Conservation (phyloP, 2,329 filamentous ascomycete species). For the Ophiocordyceps unilateralis region DNA sequence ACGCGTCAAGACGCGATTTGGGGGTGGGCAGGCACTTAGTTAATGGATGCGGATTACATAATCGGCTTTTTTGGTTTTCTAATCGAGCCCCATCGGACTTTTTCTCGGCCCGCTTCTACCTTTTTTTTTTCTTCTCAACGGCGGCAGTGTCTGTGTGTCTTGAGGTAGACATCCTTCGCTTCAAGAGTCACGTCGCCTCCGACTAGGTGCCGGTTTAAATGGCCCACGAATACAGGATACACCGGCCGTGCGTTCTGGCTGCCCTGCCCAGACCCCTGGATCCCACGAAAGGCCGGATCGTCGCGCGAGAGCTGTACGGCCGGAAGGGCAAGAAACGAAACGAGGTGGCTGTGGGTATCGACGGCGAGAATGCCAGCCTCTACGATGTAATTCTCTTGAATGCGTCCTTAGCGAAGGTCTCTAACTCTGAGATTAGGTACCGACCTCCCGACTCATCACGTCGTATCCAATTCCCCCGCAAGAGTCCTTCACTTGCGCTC, state of each 20-base stretch:
- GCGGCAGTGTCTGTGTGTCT: neutral
- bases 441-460: slow-evolving; percentile 42
- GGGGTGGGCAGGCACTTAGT: neutral
- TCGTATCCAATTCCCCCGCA: slow-evolving; percentile 51
- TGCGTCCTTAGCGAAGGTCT: neutral
- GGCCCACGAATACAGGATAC: slow-evolving; percentile 43
- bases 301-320: slow-evolving; percentile 43
- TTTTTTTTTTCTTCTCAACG: slow-evolving; percentile 13
- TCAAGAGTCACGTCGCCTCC: neutral
- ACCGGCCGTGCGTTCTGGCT: slow-evolving; percentile 46
- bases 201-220: slow-evolving; percentile 15
- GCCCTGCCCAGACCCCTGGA: slow-evolving; percentile 41
- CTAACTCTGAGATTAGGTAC: slow-evolving; percentile 25
- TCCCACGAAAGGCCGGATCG: slow-evolving; percentile 30
- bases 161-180: neutral
- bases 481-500: slow-evolving; percentile 43
- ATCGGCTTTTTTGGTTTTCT: neutral
- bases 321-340: slow-evolving; percentile 45
- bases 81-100: slow-evolving; percentile 17
- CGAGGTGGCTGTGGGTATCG: slow-evolving; percentile 44
- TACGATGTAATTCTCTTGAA: slow-evolving; percentile 35
- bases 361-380: slow-evolving; percentile 48
- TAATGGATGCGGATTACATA: neutral
- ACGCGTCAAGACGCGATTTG: slow-evolving; percentile 3
- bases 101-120: slow-evolving; percentile 13